phyloP scores from a whole-genome alignment of 257 asterid species.

The Capsicum chinense region DNA sequence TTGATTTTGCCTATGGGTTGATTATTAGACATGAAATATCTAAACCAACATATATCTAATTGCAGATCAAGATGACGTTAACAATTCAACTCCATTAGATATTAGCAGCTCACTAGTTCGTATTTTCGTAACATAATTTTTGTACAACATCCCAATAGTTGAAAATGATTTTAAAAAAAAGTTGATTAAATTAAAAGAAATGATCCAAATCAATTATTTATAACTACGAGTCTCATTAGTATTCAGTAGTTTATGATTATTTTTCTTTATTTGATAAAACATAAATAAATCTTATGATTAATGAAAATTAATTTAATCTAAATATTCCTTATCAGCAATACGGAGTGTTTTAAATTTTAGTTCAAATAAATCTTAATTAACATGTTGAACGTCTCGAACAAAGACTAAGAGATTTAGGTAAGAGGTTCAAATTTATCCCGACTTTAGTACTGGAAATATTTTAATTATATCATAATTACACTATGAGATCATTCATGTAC shows the following conservation, averaged over 20 bases:
- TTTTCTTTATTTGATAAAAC: background rate
- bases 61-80: background rate
- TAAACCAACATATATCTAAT: too few species aligned
- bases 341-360: background rate
- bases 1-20: too few species aligned
- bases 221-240: background rate
- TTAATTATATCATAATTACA: too few species aligned
- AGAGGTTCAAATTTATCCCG: too few species aligned
- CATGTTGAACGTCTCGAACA: too few species aligned
- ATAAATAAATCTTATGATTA: background rate
- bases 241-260: background rate
- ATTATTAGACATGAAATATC: too few species aligned
- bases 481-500: too few species aligned
- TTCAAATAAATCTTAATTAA: too few species aligned
- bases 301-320: background rate
- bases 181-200: background rate
- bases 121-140: background rate
- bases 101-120: too few species aligned
- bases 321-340: background rate
- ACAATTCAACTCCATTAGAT: too few species aligned
- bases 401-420: too few species aligned
- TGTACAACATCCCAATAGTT: background rate
- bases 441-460: too few species aligned
- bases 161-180: background rate
- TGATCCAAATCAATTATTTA: background rate